Evolutionary conservation across 2,329 filamentous ascomycete species (phyloP), one percentile per base, ranked within the genome.

Genomic region (Zarea fungicola): DNA sequence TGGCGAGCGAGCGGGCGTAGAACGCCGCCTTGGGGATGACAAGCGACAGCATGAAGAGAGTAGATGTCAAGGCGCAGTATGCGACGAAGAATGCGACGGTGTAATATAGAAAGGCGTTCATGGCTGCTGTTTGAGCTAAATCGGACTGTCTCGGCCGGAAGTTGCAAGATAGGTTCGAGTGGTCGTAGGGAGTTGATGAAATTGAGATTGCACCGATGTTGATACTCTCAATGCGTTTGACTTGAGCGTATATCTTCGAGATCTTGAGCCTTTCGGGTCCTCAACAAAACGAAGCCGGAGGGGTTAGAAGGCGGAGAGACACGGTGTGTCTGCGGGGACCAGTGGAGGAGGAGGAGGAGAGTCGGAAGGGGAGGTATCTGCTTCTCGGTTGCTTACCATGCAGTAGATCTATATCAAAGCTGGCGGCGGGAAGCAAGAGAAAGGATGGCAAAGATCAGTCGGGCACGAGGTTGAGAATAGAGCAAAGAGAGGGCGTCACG

Each of bases 1-100:
- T 74, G 57, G 81, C 81, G 56, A 89, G 73, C 43, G 76, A 70
- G 62, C 88, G 86, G 57, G 85, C 86, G 58, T 75, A 77, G 70
- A 89, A 92, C 63, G 75, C 78, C 45, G 80, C 78, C 52, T 76
- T 73, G 54, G 81, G 78, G 36, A 80, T 59, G 57, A 78, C 67
- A 56, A 76, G 65, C 52, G 82, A 83, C 53, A 85, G 65, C 66
- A 81, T 69, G 70, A 83, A 87, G 74, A 87, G 76, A 61, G 67
- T 64, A 56, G 76, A 36, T 52, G 71, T 74, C 55, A 81, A 66
- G 63, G 65, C 72, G 56, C 66, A 56, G 62, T 81, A 83, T 58
- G 71, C 74, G 53, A 65, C 65, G 53, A 76, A 58, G 63, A 78
- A 76, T 64, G 76, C 76, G 60, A 55, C 58, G 54, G 72, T 50